Evolutionary conservation across 768 basidiomycete genomes (phyloP).

Genomic region (Naganishia kalamii): DNA sequence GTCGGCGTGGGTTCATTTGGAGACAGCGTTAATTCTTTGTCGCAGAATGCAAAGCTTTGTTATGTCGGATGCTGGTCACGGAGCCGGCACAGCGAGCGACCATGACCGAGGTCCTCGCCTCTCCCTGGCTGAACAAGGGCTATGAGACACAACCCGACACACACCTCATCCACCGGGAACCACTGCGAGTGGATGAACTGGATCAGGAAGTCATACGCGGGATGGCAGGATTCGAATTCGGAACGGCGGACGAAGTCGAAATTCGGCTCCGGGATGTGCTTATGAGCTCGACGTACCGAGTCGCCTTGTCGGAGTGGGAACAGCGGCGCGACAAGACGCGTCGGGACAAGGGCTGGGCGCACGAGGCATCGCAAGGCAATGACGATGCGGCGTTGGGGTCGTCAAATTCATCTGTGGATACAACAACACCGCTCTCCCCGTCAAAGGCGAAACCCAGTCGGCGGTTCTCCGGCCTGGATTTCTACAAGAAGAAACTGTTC

Average conservation of each 20-base stretch:
- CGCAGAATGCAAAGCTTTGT: constrained; percentile 84
- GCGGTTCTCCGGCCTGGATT: constrained; percentile 91
- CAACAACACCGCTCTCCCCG: constrained; percentile 45
- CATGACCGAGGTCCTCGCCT: constrained; percentile 72
- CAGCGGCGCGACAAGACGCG: constrained; percentile 44
- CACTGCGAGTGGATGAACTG: constrained; percentile 78
- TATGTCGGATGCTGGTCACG: constrained; percentile 93
- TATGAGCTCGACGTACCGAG: constrained; percentile 67
- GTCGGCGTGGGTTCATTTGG: constrained; percentile 34
- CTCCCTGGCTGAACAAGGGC: constrained; percentile 90
- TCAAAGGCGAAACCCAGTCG: constrained; percentile 59
- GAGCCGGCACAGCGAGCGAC: constrained; percentile 78
- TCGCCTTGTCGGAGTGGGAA: constrained; percentile 73
- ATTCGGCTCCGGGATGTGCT: constrained; percentile 64
- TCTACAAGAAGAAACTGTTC: constrained; percentile 84
- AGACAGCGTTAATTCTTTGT: neutral
- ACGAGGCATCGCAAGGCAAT: constrained; percentile 9
- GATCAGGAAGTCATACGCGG: constrained; percentile 76
- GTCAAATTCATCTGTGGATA: neutral
- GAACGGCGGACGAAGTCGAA: constrained; percentile 78
- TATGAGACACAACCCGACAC: constrained; percentile 71
- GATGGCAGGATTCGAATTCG: constrained; percentile 97
- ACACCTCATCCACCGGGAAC: constrained; percentile 81
- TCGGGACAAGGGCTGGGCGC: constrained; percentile 25
- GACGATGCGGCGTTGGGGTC: neutral